These are phyloP conservation scores for Hemileccinum rubropunctum DNA, from an alignment of 768 basidiomycete species.

Conservation along the genomic window DNA sequence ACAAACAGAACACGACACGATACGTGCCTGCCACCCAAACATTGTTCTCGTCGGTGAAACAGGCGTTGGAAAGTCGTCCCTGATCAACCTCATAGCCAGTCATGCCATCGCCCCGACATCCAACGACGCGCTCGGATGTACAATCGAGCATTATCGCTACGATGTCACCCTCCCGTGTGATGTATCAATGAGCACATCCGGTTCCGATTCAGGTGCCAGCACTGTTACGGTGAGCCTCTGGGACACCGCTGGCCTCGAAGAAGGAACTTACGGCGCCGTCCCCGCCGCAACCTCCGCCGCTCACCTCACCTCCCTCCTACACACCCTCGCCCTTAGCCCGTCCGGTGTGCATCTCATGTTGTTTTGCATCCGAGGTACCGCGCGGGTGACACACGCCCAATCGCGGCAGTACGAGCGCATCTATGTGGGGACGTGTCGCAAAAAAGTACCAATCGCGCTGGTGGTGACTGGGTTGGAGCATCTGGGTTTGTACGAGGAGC, in stretches of 20 bases:
- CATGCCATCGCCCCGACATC: background rate
- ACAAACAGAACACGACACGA: background rate
- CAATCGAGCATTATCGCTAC: background rate
- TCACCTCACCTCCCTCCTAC: background rate
- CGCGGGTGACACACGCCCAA: background rate
- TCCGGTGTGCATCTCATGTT: constrained; percentile 1
- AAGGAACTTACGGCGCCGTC: background rate
- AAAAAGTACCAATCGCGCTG: constrained; percentile 3
- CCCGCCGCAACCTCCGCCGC: background rate
- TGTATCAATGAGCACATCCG: no score
- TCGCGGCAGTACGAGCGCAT: constrained; percentile 1
- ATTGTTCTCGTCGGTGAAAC: background rate
- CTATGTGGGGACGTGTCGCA: background rate
- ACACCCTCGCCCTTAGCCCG: background rate
- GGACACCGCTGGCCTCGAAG: constrained; percentile 5
- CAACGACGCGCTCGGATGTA: constrained; percentile 3
- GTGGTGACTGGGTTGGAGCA: constrained; percentile 4
- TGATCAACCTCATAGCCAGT: background rate
- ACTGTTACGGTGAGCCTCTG: background rate
- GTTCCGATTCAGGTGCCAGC: no score
- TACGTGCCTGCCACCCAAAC: background rate
- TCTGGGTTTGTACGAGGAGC: background rate
- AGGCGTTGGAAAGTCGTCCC: constrained; percentile 2
- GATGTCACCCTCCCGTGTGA: background rate
- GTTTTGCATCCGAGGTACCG: constrained; percentile 4